Conservation (phyloP, 768 basidiomycete species). For the Suillus alpinus region DNA sequence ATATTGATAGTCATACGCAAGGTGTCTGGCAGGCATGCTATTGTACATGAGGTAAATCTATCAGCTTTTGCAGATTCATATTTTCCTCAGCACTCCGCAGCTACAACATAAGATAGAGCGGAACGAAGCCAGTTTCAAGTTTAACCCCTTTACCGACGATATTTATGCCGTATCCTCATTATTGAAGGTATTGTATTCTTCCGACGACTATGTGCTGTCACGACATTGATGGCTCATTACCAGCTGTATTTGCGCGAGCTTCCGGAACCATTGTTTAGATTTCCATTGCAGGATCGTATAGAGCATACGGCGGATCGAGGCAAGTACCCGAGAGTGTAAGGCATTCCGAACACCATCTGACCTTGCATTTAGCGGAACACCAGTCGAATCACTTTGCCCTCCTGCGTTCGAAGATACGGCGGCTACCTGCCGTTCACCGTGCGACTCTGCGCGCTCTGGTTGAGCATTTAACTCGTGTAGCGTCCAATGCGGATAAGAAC, state of each 20-base stretch:
- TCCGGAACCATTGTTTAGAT: slow-evolving; percentile 87
- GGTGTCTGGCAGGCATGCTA: slow-evolving; percentile 84
- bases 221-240: slow-evolving; percentile 2
- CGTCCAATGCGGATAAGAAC: slow-evolving; percentile 65
- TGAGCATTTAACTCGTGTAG: slow-evolving; percentile 79
- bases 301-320: slow-evolving; percentile 79
- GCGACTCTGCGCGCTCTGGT: slow-evolving; percentile 77
- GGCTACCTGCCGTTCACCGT: slow-evolving; percentile 81
- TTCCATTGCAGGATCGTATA: slow-evolving; percentile 74
- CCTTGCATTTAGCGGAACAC: slow-evolving; percentile 57
- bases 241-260: slow-evolving; percentile 82
- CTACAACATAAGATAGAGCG: slow-evolving; percentile 85
- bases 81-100: slow-evolving; percentile 35
- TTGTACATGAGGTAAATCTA: slow-evolving; percentile 71
- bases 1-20: slow-evolving; percentile 25
- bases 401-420: slow-evolving; percentile 83
- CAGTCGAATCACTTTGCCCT: slow-evolving; percentile 65
- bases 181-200: slow-evolving; percentile 57
- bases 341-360: slow-evolving; percentile 1
- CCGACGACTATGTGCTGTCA: background rate
- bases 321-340: slow-evolving; percentile 27
- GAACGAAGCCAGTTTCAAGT: slow-evolving; percentile 73
- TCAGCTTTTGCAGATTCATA: background rate
- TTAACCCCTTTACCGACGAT: slow-evolving; percentile 71
- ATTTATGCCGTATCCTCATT: slow-evolving; percentile 81